A percentile compares a stretch with the other conserved stretches of the same genome.
phyloP scores from a whole-genome alignment of 1,284 basidiomycete species.

The Ganoderma meredithae region DNA sequence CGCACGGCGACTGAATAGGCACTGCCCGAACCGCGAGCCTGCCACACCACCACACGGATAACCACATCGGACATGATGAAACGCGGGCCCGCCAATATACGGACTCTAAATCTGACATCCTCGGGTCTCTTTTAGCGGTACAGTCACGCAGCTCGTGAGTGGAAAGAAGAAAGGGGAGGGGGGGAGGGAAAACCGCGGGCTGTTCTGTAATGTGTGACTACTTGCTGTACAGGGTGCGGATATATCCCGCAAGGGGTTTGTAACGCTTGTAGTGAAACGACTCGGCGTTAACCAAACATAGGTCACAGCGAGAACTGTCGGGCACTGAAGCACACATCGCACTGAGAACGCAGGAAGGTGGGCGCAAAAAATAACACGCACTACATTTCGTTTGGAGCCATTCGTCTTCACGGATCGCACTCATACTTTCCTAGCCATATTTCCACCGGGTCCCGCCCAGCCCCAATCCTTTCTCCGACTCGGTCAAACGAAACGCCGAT shows the following conservation, averaged over 20 bases:
- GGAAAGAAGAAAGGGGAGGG: background rate
- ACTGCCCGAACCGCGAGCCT: background rate
- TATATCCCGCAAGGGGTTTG: too few relatives aligned
- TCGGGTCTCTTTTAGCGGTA: background rate
- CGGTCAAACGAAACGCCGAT: conserved; percentile 61
- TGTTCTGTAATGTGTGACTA: background rate
- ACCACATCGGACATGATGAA: background rate
- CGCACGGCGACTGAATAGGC: background rate
- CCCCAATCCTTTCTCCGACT: conserved; percentile 62
- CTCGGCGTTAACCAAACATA: background rate
- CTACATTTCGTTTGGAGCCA: background rate
- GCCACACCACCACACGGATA: background rate
- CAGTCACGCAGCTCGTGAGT: too few relatives aligned
- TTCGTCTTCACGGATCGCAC: background rate
- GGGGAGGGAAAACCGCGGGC: background rate
- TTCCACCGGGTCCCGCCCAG: conserved; percentile 69
- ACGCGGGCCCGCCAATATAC: background rate
- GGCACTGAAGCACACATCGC: background rate
- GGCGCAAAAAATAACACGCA: background rate
- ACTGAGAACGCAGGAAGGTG: background rate
- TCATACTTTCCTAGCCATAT: conserved; percentile 64
- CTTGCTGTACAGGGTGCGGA: background rate
- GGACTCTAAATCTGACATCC: background rate
- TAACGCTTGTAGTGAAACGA: background rate
- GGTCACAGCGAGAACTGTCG: too few relatives aligned